phyloP scores from a whole-genome alignment of 108 stramenopile species.

The Bacterosira constricta region DNA sequence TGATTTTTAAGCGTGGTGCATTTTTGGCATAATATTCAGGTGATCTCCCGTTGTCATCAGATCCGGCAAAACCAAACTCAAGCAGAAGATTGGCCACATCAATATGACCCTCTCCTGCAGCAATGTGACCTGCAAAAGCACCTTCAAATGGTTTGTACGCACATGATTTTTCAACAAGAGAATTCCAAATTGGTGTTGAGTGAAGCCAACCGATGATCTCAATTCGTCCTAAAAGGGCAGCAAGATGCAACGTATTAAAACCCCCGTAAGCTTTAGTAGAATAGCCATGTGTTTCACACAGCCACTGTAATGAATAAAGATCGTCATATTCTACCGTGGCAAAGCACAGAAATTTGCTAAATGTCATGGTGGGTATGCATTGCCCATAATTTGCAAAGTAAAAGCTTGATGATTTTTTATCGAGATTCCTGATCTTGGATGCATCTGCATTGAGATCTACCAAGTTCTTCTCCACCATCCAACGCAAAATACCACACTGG shows the following conservation, averaged over 20 bases:
- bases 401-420: not conserved
- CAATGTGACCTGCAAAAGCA: constrained; percentile 12
- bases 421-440: not conserved
- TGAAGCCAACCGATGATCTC: constrained; percentile 12
- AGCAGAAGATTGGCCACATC: not conserved
- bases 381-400: not conserved
- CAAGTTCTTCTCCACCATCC: not conserved
- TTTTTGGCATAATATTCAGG: constrained; percentile 14
- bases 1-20: too few relatives aligned
- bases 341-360: constrained; percentile 10
- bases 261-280: not conserved
- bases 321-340: constrained; percentile 19
- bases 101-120: constrained; percentile 5
- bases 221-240: constrained; percentile 2
- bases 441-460: not conserved
- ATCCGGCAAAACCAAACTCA: not conserved
- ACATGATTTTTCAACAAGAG: not conserved
- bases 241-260: constrained; percentile 1
- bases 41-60: not conserved
- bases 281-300: not conserved
- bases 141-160: not conserved
- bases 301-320: constrained; percentile 5
- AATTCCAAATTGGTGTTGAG: not conserved
- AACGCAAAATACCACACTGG: constrained; percentile 11
- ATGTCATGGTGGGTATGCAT: not conserved